Percentiles rank a stretch among this genome's conserved stretches.
Evolutionary conservation across 1,284 basidiomycete species (phyloP).

Genomic region (Uromyces viciae-fabae): DNA sequence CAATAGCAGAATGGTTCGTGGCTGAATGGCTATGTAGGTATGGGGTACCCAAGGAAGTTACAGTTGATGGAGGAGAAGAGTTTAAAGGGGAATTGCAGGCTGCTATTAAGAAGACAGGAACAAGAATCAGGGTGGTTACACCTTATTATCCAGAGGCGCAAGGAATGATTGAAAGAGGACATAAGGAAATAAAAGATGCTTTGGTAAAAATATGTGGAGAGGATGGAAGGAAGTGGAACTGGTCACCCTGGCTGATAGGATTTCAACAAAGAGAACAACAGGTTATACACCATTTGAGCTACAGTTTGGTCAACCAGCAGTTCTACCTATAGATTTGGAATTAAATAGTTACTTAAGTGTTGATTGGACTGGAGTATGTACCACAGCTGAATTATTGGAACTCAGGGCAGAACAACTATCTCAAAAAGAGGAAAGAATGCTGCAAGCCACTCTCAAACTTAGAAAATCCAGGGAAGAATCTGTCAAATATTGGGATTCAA

Average conservation of each 20-base stretch:
- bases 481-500: too few species aligned
- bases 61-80: conserved; percentile 2
- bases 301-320: not conserved
- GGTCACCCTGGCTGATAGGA: not conserved
- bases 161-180: not conserved
- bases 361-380: not conserved
- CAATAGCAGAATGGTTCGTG: not conserved
- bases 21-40: conserved; percentile 11
- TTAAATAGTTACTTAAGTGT: not conserved
- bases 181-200: not conserved
- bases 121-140: not conserved
- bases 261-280: too few species aligned
- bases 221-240: conserved; percentile 3
- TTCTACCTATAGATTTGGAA: not conserved
- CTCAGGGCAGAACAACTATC: not conserved
- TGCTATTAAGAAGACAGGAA: not conserved
- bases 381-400: not conserved
- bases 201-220: conserved; percentile 14
- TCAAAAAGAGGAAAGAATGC: not conserved
- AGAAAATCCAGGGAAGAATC: not conserved
- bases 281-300: not conserved
- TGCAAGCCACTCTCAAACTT: not conserved
- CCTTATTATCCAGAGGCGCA: not conserved
- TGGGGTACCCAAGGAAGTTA: not conserved
- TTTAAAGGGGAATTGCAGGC: not conserved